Conservation (phyloP, 179 eudicot genomes). For the Silene coronaria region DNA sequence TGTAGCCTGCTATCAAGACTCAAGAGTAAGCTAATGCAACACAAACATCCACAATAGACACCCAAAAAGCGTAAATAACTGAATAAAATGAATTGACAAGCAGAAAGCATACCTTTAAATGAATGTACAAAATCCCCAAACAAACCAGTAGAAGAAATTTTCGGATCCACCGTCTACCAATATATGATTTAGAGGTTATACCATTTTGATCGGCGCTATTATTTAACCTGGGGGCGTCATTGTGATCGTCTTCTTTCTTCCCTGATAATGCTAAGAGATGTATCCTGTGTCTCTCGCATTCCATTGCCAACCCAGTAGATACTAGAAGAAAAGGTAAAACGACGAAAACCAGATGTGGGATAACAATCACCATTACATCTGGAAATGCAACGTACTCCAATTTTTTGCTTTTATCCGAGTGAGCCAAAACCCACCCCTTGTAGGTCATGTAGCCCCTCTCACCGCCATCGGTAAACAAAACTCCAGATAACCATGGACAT, state of each 20-base stretch:
- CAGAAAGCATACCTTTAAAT: constrained; percentile 52
- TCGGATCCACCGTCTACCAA: constrained; percentile 49
- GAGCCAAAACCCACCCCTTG: constrained; percentile 68
- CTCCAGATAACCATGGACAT: constrained; percentile 79
- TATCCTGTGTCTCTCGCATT: constrained; percentile 49
- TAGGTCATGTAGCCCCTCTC: constrained; percentile 72
- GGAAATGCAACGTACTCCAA: constrained; percentile 61
- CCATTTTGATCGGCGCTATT: constrained; percentile 9
- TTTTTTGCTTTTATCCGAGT: constrained; percentile 20
- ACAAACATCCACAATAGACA: neutral
- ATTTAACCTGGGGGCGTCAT: constrained; percentile 11
- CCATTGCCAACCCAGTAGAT: constrained; percentile 47
- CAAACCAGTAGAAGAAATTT: constrained; percentile 47
- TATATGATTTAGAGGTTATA: constrained; percentile 12
- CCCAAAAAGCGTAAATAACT: neutral
- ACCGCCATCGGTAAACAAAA: constrained; percentile 52
- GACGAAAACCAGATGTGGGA: constrained; percentile 71
- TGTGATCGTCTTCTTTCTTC: constrained; percentile 67
- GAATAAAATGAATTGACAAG: neutral
- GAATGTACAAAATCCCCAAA: constrained; percentile 61
- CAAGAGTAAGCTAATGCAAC: too few relatives aligned
- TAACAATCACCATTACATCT: constrained; percentile 76
- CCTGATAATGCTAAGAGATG: constrained; percentile 45
- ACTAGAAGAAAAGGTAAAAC: constrained; percentile 57
- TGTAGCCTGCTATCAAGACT: too few relatives aligned